Evolutionary conservation across 257 asterid species (phyloP), one percentile per base, ranked within the genome.

Genomic region (Solanum chiquidenum): DNA sequence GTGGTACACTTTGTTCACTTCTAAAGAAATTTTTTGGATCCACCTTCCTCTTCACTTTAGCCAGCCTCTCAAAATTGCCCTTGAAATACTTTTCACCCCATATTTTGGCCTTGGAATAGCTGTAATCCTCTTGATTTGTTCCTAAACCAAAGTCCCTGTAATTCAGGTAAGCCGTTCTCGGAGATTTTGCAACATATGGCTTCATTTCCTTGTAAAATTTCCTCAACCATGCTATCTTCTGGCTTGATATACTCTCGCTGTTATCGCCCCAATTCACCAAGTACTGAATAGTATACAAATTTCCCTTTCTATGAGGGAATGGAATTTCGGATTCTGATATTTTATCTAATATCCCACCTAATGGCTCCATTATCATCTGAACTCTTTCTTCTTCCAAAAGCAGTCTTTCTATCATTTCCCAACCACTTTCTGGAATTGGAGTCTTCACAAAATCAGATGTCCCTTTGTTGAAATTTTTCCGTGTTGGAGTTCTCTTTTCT

Each of bases 31-130:
- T 46, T 21, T 9, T 46, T 13, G 85, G 85, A 80, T 80, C 85
- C 16, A 80, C 85, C 66, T 29, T 46, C 4, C 68, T 80, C 40
- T 80, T 80, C 37, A 80, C 25, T 46, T 27, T 80, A 10, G 68
- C 85, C 27, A 80, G 23, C n/a, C 68, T 46, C 66, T 44, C 68
- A 80, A 46, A 80, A 20, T 80, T 80, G 5, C 3, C 42, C 1
- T 27, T 80, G 18, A 80, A 80, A 80, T 80, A 80, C 85, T 46
- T 80, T 80, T 80, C 85, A 46, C 85, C 85, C 85, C 66, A 80
- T 29, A 80, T 46, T 80, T 80, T 80, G 42, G 66, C 40, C 68
- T 46, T 46, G 16, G 68, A 27, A 29, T 80, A 80, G 3, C 10
- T 80, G 18, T 80, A 80, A 8, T 80, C 66, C 10, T 16, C 27